A percentile compares a stretch with the other conserved stretches of the same genome.
Conservation (phyloP, 2,329 filamentous ascomycete species). For the Dichotomopilus funicola region DNA sequence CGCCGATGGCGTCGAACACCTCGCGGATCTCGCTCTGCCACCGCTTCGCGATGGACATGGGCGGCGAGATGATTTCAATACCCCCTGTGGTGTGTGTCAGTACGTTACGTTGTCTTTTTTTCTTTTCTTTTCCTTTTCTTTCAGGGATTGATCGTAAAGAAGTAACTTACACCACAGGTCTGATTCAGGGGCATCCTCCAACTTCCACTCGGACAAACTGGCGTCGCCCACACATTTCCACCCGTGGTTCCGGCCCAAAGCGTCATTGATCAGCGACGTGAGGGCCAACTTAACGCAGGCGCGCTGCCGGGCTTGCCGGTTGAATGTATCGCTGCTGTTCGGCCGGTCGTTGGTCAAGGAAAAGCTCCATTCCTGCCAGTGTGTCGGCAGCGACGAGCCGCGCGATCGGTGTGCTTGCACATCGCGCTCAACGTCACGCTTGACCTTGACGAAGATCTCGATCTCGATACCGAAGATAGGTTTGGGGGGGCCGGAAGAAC, state of each 20-base stretch:
- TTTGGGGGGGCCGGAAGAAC: not conserved
- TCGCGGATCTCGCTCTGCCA: not conserved
- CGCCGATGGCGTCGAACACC: not conserved
- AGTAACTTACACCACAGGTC: not conserved
- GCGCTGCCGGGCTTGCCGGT: not conserved
- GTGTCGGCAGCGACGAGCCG: not conserved
- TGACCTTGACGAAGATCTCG: slow-evolving; percentile 3
- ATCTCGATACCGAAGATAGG: slow-evolving; percentile 3
- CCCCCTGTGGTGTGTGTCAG: too few relatives aligned
- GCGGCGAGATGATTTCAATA: slow-evolving; percentile 1
- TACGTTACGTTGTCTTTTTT: too few relatives aligned
- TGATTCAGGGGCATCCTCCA: not conserved
- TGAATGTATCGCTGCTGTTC: not conserved
- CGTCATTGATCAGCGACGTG: not conserved
- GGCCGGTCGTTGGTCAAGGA: not conserved
- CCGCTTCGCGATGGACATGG: not conserved
- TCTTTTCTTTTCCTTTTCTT: too few relatives aligned
- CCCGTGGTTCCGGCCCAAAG: not conserved
- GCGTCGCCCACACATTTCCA: not conserved
- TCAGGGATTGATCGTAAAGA: too few relatives aligned
- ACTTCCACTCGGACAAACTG: not conserved
- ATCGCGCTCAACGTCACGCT: not conserved
- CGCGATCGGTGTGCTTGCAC: not conserved
- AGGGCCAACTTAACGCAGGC: not conserved
- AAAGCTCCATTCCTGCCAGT: not conserved